Conservation (phyloP, 73 alveolate genomes). For the Paraurostyla sp. region DNA sequence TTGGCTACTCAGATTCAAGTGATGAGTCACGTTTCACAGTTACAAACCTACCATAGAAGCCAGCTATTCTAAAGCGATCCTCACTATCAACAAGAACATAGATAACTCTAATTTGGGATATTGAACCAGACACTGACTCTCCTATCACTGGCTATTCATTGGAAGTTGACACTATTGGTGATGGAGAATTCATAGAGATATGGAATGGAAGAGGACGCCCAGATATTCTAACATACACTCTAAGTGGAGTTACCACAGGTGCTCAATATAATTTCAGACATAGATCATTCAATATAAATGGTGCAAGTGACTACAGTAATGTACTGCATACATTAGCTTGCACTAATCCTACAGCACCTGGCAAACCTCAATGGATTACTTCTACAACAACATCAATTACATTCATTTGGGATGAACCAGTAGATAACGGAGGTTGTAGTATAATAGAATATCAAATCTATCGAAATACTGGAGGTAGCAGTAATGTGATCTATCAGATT, state of each 20-base stretch:
- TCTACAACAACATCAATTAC: conserved; percentile 68
- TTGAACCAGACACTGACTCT: conserved; percentile 59
- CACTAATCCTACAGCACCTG: conserved; percentile 67
- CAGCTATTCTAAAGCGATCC: background rate
- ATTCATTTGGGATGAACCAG: conserved; percentile 77
- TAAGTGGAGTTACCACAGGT: conserved; percentile 55
- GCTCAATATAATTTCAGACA: conserved; percentile 56
- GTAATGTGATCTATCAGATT: background rate
- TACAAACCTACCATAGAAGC: conserved; percentile 36
- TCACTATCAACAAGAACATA: conserved; percentile 49
- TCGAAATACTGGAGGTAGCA: conserved; percentile 71
- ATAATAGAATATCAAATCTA: conserved; percentile 71
- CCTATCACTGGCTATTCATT: conserved; percentile 70
- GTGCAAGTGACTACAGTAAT: conserved; percentile 53
- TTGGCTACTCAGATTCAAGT: conserved; percentile 52
- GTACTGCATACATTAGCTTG: conserved; percentile 70
- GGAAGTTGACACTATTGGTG: conserved; percentile 51
- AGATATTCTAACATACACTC: conserved; percentile 46
- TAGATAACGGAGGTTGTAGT: conserved; percentile 81
- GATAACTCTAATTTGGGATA: conserved; percentile 23
- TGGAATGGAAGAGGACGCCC: conserved; percentile 71
- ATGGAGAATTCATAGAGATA: conserved; percentile 14
- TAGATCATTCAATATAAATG: conserved; percentile 64
- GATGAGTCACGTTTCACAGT: background rate
- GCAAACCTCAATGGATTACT: conserved; percentile 63